A percentile compares a stretch with the other conserved stretches of the same genome.
Conservation (phyloP, 1,139 yeast genomes). For the Sugiyamaella xylanicola region DNA sequence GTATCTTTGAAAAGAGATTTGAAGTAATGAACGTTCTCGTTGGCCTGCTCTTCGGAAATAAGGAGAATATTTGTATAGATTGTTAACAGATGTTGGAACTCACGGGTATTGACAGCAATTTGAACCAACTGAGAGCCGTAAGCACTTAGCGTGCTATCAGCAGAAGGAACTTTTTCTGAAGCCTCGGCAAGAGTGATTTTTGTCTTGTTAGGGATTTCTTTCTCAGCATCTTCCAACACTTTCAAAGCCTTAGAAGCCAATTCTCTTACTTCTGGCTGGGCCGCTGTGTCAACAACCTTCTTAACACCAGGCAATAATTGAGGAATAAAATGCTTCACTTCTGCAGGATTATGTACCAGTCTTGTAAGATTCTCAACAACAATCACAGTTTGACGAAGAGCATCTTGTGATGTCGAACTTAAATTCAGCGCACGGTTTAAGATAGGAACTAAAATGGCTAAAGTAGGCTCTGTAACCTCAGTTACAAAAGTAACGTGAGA, state of each 20-base stretch:
- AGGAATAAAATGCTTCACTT: slow-evolving; percentile 87
- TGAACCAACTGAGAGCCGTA: slow-evolving; percentile 62
- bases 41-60: slow-evolving; percentile 48
- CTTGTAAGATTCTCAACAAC: slow-evolving; percentile 95
- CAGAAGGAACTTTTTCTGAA: slow-evolving; percentile 40
- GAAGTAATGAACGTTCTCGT: slow-evolving; percentile 54
- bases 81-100: slow-evolving; percentile 74
- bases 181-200: slow-evolving; percentile 64
- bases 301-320: slow-evolving; percentile 84
- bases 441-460: slow-evolving; percentile 88
- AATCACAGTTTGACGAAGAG: slow-evolving; percentile 92
- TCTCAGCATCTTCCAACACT: slow-evolving; percentile 82
- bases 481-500: slow-evolving; percentile 97
- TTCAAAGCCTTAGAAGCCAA: slow-evolving; percentile 81
- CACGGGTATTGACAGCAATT: slow-evolving; percentile 84
- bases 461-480: slow-evolving; percentile 95
- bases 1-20: slow-evolving; percentile 63
- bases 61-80: slow-evolving; percentile 46
- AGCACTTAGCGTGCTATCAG: slow-evolving; percentile 45
- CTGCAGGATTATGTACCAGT: slow-evolving; percentile 89
- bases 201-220: slow-evolving; percentile 69
- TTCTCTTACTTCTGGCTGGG: slow-evolving; percentile 95
- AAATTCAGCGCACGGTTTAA: slow-evolving; percentile 86
- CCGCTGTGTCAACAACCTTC: slow-evolving; percentile 85
- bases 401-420: slow-evolving; percentile 91